A percentile compares a stretch with the other conserved stretches of the same genome.
Conservation (phyloP, 805 yeast genomes). For the Debaryomyces tyrocola region DNA sequence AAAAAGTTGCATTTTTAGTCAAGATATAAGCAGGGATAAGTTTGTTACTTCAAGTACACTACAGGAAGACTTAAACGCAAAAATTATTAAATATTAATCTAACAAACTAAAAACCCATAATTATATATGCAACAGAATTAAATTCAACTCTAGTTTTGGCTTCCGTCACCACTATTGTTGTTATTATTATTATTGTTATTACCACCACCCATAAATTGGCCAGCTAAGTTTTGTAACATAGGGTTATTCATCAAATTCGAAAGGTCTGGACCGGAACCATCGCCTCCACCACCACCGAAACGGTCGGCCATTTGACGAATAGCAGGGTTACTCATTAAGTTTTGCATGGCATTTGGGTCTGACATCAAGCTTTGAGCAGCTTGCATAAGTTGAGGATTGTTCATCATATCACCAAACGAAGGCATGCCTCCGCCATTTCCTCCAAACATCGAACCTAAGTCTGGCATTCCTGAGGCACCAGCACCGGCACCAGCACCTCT, state of each 20-base stretch:
- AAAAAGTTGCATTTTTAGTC: too few species aligned
- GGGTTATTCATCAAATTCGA: constrained; percentile 80
- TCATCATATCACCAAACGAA: constrained; percentile 66
- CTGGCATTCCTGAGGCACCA: constrained; percentile 66
- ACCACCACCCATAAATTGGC: constrained; percentile 61
- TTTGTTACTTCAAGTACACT: too few species aligned
- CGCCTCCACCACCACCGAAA: constrained; percentile 65
- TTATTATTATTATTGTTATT: constrained; percentile 3
- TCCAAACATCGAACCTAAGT: constrained; percentile 69
- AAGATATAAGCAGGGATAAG: too few species aligned
- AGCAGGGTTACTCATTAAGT: constrained; percentile 78
- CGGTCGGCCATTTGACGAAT: constrained; percentile 81
- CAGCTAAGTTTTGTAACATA: constrained; percentile 69
- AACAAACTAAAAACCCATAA: not conserved
- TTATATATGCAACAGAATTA: not conserved
- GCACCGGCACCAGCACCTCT: constrained; percentile 29
- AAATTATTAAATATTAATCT: not conserved
- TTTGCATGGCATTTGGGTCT: constrained; percentile 73
- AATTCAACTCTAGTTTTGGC: not conserved
- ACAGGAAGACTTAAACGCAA: too few species aligned
- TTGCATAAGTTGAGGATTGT: constrained; percentile 88
- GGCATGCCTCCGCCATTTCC: constrained; percentile 72
- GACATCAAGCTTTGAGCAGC: constrained; percentile 88
- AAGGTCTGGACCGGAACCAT: constrained; percentile 51
- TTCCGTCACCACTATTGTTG: not conserved